Evolutionary conservation across 2,329 filamentous ascomycete genomes (phyloP).

Genomic region (Hirsutella rhossiliensis): DNA sequence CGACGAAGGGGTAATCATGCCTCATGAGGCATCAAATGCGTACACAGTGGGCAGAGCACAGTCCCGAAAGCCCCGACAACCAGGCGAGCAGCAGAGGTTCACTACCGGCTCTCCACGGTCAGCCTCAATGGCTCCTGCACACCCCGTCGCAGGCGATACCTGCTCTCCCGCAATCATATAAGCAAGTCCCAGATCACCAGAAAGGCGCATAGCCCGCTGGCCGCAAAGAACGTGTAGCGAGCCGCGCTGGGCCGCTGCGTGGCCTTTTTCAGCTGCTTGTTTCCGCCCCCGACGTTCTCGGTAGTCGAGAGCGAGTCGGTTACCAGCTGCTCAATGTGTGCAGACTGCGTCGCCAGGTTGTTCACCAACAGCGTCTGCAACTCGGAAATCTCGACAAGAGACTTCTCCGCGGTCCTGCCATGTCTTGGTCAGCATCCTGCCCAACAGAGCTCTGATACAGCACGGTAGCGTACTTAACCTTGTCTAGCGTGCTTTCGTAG

Average conservation of each 20-base stretch:
- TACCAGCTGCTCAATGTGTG: constrained; percentile 81
- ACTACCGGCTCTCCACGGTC: no score
- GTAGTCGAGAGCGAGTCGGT: constrained; percentile 70
- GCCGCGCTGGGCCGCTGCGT: constrained; percentile 60
- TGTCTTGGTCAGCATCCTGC: constrained; percentile 2
- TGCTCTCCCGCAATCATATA: constrained; percentile 20
- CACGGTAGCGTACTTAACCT: constrained; percentile 67
- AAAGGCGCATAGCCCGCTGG: constrained; percentile 61
- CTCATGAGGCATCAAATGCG: no score
- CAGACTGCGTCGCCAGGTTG: constrained; percentile 76
- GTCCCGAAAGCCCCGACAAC: no score
- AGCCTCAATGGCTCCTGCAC: no score
- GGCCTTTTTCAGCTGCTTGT: constrained; percentile 82
- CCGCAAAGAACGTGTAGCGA: constrained; percentile 70
- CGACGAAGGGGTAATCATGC: no score
- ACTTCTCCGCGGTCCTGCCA: constrained; percentile 71
- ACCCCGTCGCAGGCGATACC: no score
- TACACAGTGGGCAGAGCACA: no score
- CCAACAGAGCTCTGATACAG: no score
- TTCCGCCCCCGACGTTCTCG: constrained; percentile 80
- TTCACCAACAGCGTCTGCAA: constrained; percentile 79
- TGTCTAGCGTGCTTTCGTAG: constrained; percentile 86
- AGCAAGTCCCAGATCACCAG: constrained; percentile 70
- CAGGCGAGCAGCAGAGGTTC: no score
- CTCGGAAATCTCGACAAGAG: constrained; percentile 83